Base-by-base conservation (phyloP, 805 yeast species). In the Kodamaea neixiangensis region DNA sequence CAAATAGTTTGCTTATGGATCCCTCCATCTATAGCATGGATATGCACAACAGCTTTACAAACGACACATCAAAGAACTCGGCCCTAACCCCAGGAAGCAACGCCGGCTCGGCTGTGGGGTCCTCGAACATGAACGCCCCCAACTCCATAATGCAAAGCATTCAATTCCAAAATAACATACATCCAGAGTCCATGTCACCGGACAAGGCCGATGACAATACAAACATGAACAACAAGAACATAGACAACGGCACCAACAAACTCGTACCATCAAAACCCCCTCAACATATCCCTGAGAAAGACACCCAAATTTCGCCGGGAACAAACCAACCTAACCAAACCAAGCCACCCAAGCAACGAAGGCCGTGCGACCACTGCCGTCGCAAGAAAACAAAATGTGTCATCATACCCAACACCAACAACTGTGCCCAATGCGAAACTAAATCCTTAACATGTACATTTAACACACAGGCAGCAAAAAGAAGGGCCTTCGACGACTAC, bases 341-440 rank as follows among this genome's bases (percentile, higher is more conserved):
- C 2, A 46, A 48, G 19, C 47, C 37, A 10, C 75, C 4, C 79
- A 48, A 78, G 51, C 80, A 76, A 56, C 68, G 80, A 18, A 70
- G 82, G 33, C 93, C 96, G 0, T 91, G 97, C 63, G 96, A 89
- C 62, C 89, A 85, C 58, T 92, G 97, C 66, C 76, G 96, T 39
- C 73, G 91, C 51, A 76, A 92, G 44, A 89, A 88, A 62, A 86
- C 87, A 18, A 82, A 87, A 56, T 92, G 97, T 72, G 85, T 88
- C 20, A 73, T 84, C 58, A 74, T 80, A 1, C 86, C 89, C 1
- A 83, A 81, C 52, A 68, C 84, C 44, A 72, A 77, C 48, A 81
- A 79, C 57, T 91, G 96, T 69, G 82, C 81, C 38, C 86, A 85
- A 61, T 91, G 96, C 71, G 94, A 86, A 61, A 72, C 84, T 31